Conservation (phyloP, 1,284 basidiomycete species). For the Ganoderma meredithae region DNA sequence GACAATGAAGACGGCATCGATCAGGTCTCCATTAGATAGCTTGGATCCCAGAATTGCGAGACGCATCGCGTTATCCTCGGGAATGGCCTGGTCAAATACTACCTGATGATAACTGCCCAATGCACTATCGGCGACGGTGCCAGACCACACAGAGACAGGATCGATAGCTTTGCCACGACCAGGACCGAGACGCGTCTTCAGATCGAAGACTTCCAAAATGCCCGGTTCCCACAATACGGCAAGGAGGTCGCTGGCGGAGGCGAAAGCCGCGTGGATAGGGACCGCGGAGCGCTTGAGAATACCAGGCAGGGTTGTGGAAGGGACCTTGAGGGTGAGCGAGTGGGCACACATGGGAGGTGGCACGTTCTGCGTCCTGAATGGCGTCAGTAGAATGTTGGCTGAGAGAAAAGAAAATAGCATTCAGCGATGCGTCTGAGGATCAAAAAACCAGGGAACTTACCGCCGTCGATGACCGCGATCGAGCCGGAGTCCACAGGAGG, state of each 20-base stretch:
- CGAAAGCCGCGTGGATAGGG: constrained; percentile 68
- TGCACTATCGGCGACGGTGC: constrained; percentile 36
- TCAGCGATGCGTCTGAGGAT: not conserved
- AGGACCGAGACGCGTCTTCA: constrained; percentile 69
- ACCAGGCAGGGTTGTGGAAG: constrained; percentile 30
- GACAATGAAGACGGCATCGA: constrained; percentile 33
- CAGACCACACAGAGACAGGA: constrained; percentile 61
- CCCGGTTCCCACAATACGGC: constrained; percentile 76
- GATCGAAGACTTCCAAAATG: constrained; percentile 70
- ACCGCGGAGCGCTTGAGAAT: constrained; percentile 28
- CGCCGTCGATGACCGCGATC: constrained; percentile 92
- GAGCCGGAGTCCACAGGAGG: constrained; percentile 84
- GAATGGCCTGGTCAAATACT: constrained; percentile 15
- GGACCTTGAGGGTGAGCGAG: constrained; percentile 54
- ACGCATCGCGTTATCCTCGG: constrained; percentile 10
- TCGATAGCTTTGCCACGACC: constrained; percentile 70
- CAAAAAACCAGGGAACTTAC: constrained; percentile 52
- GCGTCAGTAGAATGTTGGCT: constrained; percentile 87
- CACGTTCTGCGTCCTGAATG: constrained; percentile 93
- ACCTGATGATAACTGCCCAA: constrained; percentile 33
- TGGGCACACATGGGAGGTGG: constrained; percentile 95
- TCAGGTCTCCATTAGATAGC: constrained; percentile 1
- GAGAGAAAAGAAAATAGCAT: not conserved
- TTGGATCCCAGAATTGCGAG: constrained; percentile 33
- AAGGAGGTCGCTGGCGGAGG: constrained; percentile 63